Conservation (phyloP, 2,329 filamentous ascomycete genomes). For the Alternaria tenuissima region DNA sequence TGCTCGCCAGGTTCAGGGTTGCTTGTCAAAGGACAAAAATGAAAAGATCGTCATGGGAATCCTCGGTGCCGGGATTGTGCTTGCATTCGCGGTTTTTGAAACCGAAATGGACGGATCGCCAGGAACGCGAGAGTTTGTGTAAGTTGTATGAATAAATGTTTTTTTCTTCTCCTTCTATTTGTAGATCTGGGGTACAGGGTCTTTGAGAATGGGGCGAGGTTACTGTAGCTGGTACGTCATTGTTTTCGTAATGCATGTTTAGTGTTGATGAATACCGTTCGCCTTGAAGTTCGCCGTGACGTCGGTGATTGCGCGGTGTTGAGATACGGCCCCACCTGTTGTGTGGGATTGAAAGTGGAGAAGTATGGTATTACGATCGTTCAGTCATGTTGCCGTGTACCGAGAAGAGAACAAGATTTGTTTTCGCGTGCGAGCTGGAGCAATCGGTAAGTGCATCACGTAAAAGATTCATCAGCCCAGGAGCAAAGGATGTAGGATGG, state of each 20-base stretch:
- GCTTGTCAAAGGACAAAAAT: neutral
- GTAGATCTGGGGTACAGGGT: neutral
- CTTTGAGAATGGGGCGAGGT: neutral
- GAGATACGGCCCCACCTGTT: neutral
- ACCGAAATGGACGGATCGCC: neutral
- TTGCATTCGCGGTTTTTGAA: neutral
- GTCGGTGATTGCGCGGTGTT: constrained; percentile 5
- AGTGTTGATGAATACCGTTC: neutral
- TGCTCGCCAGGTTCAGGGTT: neutral
- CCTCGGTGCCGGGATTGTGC: neutral
- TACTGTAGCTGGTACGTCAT: neutral
- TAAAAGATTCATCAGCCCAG: neutral
- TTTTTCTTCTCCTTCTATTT: neutral
- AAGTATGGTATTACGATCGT: neutral
- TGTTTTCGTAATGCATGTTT: neutral
- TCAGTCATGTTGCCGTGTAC: neutral
- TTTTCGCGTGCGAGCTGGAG: neutral
- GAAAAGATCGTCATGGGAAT: neutral
- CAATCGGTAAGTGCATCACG: neutral
- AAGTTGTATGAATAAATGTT: neutral
- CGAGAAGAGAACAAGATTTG: neutral
- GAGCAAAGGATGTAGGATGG: neutral
- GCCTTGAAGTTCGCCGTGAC: constrained; percentile 1
- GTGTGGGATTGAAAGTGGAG: neutral
- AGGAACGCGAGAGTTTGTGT: neutral